Evolutionary conservation across 345 rosid genomes (phyloP).

Genomic region (Dipteronia sinensis): DNA sequence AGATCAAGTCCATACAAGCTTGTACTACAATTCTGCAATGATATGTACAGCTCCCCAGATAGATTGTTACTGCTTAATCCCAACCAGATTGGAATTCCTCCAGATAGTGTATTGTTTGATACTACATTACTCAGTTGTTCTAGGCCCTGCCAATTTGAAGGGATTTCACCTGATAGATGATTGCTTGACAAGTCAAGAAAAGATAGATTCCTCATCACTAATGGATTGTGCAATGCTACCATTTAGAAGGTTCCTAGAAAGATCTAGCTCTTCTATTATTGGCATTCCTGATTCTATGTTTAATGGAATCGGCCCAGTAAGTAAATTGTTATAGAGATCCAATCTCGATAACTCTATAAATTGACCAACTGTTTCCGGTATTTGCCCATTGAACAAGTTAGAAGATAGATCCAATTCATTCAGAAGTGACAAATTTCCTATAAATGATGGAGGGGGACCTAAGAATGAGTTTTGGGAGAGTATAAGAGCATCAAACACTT

Average conservation of each 20-base stretch:
- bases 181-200: constrained; percentile 29
- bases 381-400: background rate
- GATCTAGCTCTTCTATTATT: background rate
- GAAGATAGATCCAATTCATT: constrained; percentile 9
- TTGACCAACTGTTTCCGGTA: background rate
- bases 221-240: constrained; percentile 30
- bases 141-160: background rate
- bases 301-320: constrained; percentile 21
- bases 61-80: constrained; percentile 13
- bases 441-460: constrained; percentile 30
- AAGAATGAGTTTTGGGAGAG: constrained; percentile 6
- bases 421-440: constrained; percentile 27
- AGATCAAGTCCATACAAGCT: constrained; percentile 23
- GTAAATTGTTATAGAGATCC: constrained; percentile 6
- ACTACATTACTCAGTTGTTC: background rate
- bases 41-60: constrained; percentile 14
- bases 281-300: background rate
- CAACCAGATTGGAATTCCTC: constrained; percentile 19
- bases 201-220: background rate
- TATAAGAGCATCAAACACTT: constrained; percentile 8
- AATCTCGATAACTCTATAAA: background rate
- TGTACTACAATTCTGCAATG: constrained; percentile 15
- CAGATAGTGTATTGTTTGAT: constrained; percentile 32
- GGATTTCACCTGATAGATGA: constrained; percentile 21
- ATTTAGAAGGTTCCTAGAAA: constrained; percentile 28